phyloP scores from a whole-genome alignment of 208 protist genomes.

The Kentomonas sorsogonicus region DNA sequence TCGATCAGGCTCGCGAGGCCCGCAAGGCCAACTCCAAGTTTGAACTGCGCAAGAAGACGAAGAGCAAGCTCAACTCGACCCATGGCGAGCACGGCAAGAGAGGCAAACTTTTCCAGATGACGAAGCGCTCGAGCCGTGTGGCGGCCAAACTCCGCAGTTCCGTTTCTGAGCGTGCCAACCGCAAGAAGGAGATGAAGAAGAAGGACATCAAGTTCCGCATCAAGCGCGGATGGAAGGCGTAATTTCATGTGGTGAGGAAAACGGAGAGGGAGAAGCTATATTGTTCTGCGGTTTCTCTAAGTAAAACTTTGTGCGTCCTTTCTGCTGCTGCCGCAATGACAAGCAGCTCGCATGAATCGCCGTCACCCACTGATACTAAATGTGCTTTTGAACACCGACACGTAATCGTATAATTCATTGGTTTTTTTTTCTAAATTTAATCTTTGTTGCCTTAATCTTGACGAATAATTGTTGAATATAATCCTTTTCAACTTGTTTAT shows the following conservation, averaged over 20 bases:
- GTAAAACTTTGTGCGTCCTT: no score
- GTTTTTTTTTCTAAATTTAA: no score
- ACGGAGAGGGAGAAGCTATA: no score
- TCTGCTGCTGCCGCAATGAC: no score
- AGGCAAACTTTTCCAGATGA: conserved; percentile 90
- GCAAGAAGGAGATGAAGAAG: conserved; percentile 88
- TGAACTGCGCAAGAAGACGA: conserved; percentile 85
- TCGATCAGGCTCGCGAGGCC: conserved; percentile 72
- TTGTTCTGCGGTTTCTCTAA: no score
- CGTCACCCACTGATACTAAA: no score
- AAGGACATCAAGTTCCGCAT: conserved; percentile 93
- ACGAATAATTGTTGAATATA: conserved; percentile 1
- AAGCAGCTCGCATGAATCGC: no score
- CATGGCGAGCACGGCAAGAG: conserved; percentile 83
- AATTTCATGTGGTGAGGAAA: conserved; percentile 18
- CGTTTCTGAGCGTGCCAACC: conserved; percentile 53
- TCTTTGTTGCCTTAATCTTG: no score
- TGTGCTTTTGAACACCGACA: no score
- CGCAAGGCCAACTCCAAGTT: conserved; percentile 81
- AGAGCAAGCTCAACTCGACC: conserved; percentile 87
- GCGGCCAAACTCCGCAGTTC: conserved; percentile 82
- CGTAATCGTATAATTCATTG: no score
- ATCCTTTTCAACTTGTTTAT: conserved; percentile 2
- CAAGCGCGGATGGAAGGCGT: conserved; percentile 88
- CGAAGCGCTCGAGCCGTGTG: conserved; percentile 82